Percentiles rank a stretch among this genome's conserved stretches.
Conservation (phyloP, 768 basidiomycete species). For the Suillus discolor region DNA sequence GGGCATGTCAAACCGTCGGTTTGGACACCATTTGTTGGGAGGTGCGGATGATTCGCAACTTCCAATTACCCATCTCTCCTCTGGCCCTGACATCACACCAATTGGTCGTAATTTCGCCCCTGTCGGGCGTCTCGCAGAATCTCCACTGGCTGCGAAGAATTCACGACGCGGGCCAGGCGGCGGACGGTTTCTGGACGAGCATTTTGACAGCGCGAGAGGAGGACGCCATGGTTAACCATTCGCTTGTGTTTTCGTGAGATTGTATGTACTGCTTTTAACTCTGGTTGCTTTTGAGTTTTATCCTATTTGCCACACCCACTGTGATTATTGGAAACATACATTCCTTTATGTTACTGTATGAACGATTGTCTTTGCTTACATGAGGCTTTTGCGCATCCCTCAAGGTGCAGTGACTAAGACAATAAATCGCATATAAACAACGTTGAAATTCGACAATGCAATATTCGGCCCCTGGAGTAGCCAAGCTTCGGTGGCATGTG, state of each 20-base stretch:
- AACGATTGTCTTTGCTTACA: background rate
- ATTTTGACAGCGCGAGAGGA: constrained; percentile 12
- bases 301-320: background rate
- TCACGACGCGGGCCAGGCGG: constrained; percentile 18
- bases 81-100: constrained; percentile 51
- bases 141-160: constrained; percentile 32
- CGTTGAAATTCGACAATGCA: background rate
- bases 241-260: constrained; percentile 5
- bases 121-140: constrained; percentile 27
- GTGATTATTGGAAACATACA: background rate
- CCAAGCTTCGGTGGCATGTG: background rate
- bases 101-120: constrained; percentile 41
- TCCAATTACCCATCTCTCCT: constrained; percentile 20
- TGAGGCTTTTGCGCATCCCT: background rate
- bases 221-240: background rate
- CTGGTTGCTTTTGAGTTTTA: constrained; percentile 2
- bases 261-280: background rate
- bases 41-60: constrained; percentile 23
- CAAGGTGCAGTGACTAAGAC: background rate
- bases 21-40: constrained; percentile 18
- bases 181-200: constrained; percentile 10
- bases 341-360: background rate
- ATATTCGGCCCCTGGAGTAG: background rate
- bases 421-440: background rate
- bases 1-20: constrained; percentile 20